phyloP scores from a whole-genome alignment of 768 basidiomycete species.

The Calocybe gangraenosa region DNA sequence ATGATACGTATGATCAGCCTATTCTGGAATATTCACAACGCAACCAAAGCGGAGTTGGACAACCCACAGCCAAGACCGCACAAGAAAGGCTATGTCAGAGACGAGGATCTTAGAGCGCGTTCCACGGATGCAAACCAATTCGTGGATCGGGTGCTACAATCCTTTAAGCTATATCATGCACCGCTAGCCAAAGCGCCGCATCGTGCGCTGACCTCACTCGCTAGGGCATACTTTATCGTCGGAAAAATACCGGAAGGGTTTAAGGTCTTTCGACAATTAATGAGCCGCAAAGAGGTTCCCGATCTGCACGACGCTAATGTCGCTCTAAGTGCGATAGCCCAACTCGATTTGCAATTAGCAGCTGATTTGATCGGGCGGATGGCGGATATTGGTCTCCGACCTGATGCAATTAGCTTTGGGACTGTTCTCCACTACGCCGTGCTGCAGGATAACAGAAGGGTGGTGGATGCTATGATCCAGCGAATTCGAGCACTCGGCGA shows the following conservation, averaged over 20 bases:
- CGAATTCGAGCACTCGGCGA: slow-evolving; percentile 33
- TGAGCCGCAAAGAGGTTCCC: slow-evolving; percentile 47
- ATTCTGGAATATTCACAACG: slow-evolving; percentile 27
- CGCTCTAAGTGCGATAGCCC: slow-evolving; percentile 49
- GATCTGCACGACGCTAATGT: slow-evolving; percentile 67
- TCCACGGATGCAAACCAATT: slow-evolving; percentile 32
- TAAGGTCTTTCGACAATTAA: slow-evolving; percentile 38
- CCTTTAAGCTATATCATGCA: slow-evolving; percentile 38
- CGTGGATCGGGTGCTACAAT: slow-evolving; percentile 38
- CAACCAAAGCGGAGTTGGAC: slow-evolving; percentile 15
- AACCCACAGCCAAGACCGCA: neutral
- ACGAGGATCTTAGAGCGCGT: slow-evolving; percentile 11
- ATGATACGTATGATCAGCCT: slow-evolving; percentile 50
- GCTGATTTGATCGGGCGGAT: slow-evolving; percentile 47
- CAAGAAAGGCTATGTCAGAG: slow-evolving; percentile 5
- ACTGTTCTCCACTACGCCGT: slow-evolving; percentile 61
- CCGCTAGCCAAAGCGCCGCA: slow-evolving; percentile 47
- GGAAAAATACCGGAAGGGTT: slow-evolving; percentile 46
- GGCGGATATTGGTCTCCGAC: slow-evolving; percentile 40
- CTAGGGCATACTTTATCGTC: slow-evolving; percentile 57
- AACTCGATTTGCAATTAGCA: slow-evolving; percentile 42
- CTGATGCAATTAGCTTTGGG: slow-evolving; percentile 53
- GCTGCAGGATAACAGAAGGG: slow-evolving; percentile 34
- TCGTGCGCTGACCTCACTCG: slow-evolving; percentile 52
- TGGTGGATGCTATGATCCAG: slow-evolving; percentile 40